Percentiles rank a stretch among this genome's conserved stretches.
Conservation (phyloP, 805 yeast species). For the Metschnikowia shivogae region DNA sequence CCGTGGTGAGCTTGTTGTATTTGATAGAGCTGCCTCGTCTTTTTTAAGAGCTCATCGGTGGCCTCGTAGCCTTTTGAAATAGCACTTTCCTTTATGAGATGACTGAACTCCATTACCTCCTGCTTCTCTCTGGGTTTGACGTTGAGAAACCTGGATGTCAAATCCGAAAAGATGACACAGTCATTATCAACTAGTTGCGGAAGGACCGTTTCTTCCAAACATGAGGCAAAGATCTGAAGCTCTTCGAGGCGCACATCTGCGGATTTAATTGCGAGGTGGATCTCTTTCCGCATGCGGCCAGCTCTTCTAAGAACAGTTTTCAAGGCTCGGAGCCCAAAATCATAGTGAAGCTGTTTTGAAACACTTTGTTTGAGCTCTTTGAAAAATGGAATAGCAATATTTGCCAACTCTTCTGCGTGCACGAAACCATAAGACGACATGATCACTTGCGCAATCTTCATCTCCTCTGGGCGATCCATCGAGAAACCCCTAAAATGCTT, state of each 20-base stretch:
- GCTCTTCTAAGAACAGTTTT: slow-evolving; percentile 63
- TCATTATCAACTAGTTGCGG: slow-evolving; percentile 67
- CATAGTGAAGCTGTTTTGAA: slow-evolving; percentile 70
- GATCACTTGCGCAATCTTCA: slow-evolving; percentile 65
- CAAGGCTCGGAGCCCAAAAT: slow-evolving; percentile 82
- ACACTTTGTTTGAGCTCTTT: slow-evolving; percentile 33
- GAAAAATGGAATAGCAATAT: slow-evolving; percentile 53
- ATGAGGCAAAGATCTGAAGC: slow-evolving; percentile 17
- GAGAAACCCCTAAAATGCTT: slow-evolving; percentile 73
- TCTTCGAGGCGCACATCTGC: slow-evolving; percentile 6
- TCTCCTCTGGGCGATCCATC: slow-evolving; percentile 68
- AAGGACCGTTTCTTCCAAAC: slow-evolving; percentile 56
- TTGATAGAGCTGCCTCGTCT: slow-evolving; percentile 58
- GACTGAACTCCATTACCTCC: slow-evolving; percentile 7
- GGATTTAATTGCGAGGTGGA: background rate
- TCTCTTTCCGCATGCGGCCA: slow-evolving; percentile 41
- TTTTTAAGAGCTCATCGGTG: slow-evolving; percentile 45
- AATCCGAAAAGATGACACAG: slow-evolving; percentile 28
- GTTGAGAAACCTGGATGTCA: slow-evolving; percentile 15
- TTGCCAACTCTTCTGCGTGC: slow-evolving; percentile 43
- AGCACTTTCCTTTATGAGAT: slow-evolving; percentile 24
- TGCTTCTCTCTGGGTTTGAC: slow-evolving; percentile 20
- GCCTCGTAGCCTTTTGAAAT: slow-evolving; percentile 26
- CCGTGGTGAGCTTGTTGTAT: slow-evolving; percentile 69
- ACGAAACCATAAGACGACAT: slow-evolving; percentile 68